A percentile compares a stretch with the other conserved stretches of the same genome.
These are phyloP conservation scores for Phytophthora sojae DNA, from an alignment of 352 stramenopile species.

Conservation along the genomic window DNA sequence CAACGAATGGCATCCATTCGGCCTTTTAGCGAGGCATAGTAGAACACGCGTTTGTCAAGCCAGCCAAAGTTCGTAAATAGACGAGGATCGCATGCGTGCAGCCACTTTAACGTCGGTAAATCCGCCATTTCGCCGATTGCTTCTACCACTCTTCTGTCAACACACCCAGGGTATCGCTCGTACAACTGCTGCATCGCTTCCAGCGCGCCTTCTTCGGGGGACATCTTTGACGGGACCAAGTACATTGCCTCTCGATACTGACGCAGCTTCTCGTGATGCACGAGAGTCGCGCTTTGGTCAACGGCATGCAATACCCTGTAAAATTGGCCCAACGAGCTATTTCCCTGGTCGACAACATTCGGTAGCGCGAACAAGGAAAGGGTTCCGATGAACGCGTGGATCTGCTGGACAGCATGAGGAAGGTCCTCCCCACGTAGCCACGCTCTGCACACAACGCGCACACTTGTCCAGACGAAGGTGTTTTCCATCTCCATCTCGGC, in stretches of 20 bases:
- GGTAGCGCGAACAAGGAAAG: not conserved
- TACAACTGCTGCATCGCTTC: conserved; percentile 15
- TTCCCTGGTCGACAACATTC: conserved; percentile 2
- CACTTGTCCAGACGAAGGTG: conserved; percentile 2
- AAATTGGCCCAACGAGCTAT: conserved; percentile 5
- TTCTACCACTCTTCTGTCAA: not conserved
- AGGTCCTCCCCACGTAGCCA: not conserved
- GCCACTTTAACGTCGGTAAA: conserved; percentile 13
- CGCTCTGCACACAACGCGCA: conserved; percentile 5
- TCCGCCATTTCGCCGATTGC: conserved; percentile 4
- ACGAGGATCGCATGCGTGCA: not conserved
- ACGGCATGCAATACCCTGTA: conserved; percentile 6
- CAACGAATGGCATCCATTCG: conserved; percentile 10
- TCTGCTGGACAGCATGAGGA: conserved; percentile 8
- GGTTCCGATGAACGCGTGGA: not conserved
- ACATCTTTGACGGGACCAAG: conserved; percentile 7
- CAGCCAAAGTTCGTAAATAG: conserved; percentile 4
- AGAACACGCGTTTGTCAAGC: not conserved
- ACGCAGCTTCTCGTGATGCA: conserved; percentile 21
- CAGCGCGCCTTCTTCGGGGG: not conserved
- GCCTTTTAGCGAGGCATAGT: not conserved
- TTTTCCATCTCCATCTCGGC: not conserved
- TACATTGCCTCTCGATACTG: conserved; percentile 20
- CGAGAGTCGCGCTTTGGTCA: conserved; percentile 4
- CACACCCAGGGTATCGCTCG: not conserved